phyloP scores from a whole-genome alignment of 2,329 filamentous ascomycete genomes.

The Alternaria brassicae region DNA sequence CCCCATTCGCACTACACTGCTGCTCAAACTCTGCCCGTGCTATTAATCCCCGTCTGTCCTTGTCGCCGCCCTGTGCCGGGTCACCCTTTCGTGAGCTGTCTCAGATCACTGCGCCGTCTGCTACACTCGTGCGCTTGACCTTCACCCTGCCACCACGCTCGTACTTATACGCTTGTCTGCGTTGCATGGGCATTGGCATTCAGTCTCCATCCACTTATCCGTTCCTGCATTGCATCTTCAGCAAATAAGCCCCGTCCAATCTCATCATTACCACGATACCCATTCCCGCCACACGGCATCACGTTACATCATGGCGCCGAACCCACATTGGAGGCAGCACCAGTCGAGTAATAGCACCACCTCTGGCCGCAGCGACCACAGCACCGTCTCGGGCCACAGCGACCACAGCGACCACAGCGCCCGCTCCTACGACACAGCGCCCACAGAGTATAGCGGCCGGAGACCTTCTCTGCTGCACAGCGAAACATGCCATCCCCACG shows the following conservation, averaged over 20 bases:
- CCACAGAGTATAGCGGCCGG: constrained; percentile 45
- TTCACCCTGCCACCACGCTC: constrained; percentile 16
- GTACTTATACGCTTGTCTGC: constrained; percentile 28
- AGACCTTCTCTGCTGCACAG: constrained; percentile 38
- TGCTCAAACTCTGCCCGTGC: constrained; percentile 16
- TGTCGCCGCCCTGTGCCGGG: constrained; percentile 34
- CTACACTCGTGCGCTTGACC: constrained; percentile 20
- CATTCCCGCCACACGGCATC: constrained; percentile 7
- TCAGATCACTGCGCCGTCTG: constrained; percentile 32
- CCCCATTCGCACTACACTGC: constrained; percentile 27
- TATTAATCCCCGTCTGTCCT: constrained; percentile 31
- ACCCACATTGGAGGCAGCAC: constrained; percentile 42
- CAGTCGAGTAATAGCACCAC: constrained; percentile 39
- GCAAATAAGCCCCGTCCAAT: constrained; percentile 11
- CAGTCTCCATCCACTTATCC: constrained; percentile 22
- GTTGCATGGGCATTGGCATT: constrained; percentile 24
- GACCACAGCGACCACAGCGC: constrained; percentile 41
- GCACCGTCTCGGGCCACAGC: constrained; percentile 22
- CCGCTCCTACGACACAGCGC: constrained; percentile 44
- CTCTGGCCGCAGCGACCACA: constrained; percentile 30
- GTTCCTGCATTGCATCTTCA: constrained; percentile 2
- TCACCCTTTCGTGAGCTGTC: constrained; percentile 38
- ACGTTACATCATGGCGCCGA: constrained; percentile 40
- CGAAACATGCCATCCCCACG: constrained; percentile 42
- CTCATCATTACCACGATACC: constrained; percentile 9